Conservation (phyloP, 352 stramenopile genomes). For the Phytophthora rubi region DNA sequence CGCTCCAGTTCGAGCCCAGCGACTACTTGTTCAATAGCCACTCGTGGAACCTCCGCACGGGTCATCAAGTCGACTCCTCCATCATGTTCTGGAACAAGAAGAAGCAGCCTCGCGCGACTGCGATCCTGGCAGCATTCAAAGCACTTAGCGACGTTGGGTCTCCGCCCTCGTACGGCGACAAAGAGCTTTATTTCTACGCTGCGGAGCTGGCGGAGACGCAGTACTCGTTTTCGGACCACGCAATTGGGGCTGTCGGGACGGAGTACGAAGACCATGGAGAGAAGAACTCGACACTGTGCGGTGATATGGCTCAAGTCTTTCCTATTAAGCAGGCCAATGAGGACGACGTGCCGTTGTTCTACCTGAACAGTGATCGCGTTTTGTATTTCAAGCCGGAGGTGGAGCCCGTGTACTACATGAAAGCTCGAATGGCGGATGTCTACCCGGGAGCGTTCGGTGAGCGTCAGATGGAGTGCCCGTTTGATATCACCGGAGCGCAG, state of each 20-base stretch:
- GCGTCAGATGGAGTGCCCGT: slow-evolving; percentile 53
- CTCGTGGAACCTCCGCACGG: slow-evolving; percentile 54
- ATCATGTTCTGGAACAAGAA: slow-evolving; percentile 64
- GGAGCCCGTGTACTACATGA: slow-evolving; percentile 49
- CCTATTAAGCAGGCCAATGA: slow-evolving; percentile 21
- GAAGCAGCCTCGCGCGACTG: slow-evolving; percentile 49
- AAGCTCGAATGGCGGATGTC: slow-evolving; percentile 40
- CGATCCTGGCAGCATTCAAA: slow-evolving; percentile 53
- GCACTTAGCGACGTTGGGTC: slow-evolving; percentile 24
- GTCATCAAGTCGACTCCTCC: slow-evolving; percentile 62
- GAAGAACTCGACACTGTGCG: slow-evolving; percentile 36
- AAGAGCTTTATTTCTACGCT: slow-evolving; percentile 63
- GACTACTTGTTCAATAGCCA: slow-evolving; percentile 45
- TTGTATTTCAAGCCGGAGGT: slow-evolving; percentile 37
- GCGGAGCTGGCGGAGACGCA: slow-evolving; percentile 54
- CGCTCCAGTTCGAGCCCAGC: slow-evolving; percentile 40
- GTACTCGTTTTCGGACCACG: slow-evolving; percentile 59
- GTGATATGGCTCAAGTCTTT: slow-evolving; percentile 33
- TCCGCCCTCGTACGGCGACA: slow-evolving; percentile 55
- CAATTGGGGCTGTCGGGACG: slow-evolving; percentile 28
- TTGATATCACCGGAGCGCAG: slow-evolving; percentile 40
- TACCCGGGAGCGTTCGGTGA: slow-evolving; percentile 53
- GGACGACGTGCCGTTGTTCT: slow-evolving; percentile 39
- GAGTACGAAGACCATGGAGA: slow-evolving; percentile 27
- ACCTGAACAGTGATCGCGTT: slow-evolving; percentile 70